Base-by-base conservation (phyloP, 805 yeast species). In the Middelhovenomyces tepae region DNA sequence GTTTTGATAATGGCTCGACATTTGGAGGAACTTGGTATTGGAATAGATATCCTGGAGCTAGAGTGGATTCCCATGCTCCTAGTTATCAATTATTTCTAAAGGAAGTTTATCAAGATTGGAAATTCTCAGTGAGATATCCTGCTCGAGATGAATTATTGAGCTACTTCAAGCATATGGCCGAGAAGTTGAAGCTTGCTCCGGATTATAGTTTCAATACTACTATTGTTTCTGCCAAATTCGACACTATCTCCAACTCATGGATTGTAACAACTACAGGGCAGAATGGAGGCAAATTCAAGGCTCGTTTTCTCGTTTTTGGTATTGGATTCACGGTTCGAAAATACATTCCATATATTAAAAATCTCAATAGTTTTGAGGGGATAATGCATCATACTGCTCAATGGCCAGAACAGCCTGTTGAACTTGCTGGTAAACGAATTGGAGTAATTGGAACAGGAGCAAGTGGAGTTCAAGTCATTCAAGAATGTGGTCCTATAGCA, bases 371-470 rank as follows among this genome's bases (percentile, higher is more conserved):
- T 10, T 49, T 45, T 34, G 40, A 50, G 28, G 55, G 55, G 8
- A 33, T 25, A 14, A 37, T 38, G 8, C 36, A 45, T 29, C 54
- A 49, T 31, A 39, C 54, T 8, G 29, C 35, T 9, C 36, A 37
- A 22, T 49, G 55, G 55, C 56, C 57, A 21, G 44, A 45, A 15
- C 22, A 31, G 8, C 44, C 39, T 2, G 36, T 42, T 13, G 48
- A 44, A 18, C 13, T 49, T 22, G 19, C 28, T 10, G 51, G 49
- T 9, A 39, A 42, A 21, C 25, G 35, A 15, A 34, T 41, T 22
- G 54, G 43, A n/a, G 36, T 49, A n/a, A 46, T 49, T 24, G 54
- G 59, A 3, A 53, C 50, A 15, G 59, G 59, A 10, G 42, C 59
- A 6, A 40, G 57, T 7, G 59, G 59, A 4, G 53, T 49, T 5